Percentiles rank a stretch among this genome's conserved stretches.
Evolutionary conservation across 78 protist species (phyloP).

Genomic region (Dictyostelium capitatum): DNA sequence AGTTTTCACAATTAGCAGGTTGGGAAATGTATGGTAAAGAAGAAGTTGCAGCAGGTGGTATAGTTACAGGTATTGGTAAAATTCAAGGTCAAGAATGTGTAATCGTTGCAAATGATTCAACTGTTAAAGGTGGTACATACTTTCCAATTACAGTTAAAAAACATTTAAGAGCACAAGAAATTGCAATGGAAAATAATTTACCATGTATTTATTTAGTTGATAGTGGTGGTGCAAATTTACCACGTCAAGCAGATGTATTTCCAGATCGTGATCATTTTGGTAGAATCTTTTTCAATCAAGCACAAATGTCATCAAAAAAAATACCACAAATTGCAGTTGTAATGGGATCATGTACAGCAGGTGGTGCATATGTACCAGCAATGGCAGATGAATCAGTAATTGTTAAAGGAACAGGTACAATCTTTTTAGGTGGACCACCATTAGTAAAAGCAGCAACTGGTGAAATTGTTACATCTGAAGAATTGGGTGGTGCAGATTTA

Average conservation of each 20-base stretch:
- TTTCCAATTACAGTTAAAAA: constrained; percentile 98
- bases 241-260: constrained; percentile 96
- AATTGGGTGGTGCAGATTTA: constrained; percentile 97
- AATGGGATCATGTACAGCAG: constrained; percentile 99
- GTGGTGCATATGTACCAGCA: constrained; percentile 99
- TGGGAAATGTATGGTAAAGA: constrained; percentile 90
- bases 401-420: constrained; percentile 94
- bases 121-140: constrained; percentile 99
- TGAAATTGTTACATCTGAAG: constrained; percentile 94
- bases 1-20: constrained; percentile 96
- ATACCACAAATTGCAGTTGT: constrained; percentile 98
- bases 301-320: constrained; percentile 91
- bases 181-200: constrained; percentile 94
- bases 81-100: constrained; percentile 91
- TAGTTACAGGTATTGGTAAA: constrained; percentile 96
- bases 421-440: constrained; percentile 98
- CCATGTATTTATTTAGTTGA: constrained; percentile 98
- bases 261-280: constrained; percentile 98
- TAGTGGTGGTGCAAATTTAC: constrained; percentile 96
- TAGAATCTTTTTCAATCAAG: constrained; percentile 98
- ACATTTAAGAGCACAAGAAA: constrained; percentile 94
- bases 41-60: constrained; percentile 93
- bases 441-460: constrained; percentile 98
- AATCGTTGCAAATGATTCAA: constrained; percentile 98
- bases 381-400: constrained; percentile 98